Conservation (phyloP, 768 basidiomycete genomes). For the Collybia nuda region DNA sequence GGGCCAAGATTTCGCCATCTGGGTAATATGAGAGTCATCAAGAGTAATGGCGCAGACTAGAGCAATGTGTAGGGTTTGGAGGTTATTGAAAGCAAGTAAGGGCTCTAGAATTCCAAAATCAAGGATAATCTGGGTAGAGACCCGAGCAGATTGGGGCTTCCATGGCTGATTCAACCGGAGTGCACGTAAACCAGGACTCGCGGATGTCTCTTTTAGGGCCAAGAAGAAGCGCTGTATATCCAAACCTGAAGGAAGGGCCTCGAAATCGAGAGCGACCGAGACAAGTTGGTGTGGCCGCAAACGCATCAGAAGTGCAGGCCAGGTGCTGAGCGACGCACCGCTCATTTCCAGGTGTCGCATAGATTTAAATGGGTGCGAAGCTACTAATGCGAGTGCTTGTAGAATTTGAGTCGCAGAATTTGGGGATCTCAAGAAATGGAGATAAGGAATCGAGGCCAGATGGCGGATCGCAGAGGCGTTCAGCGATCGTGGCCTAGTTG, state of each 20-base stretch:
- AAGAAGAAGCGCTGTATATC: slow-evolving; percentile 1
- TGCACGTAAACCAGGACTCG: neutral
- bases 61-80: slow-evolving; percentile 1
- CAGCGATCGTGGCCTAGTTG: neutral
- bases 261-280: neutral
- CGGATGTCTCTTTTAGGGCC: neutral
- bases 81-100: neutral
- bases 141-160: neutral
- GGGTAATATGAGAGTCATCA: neutral
- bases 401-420: neutral
- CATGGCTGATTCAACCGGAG: neutral
- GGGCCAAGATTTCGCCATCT: slow-evolving; percentile 1
- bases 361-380: neutral
- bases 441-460: slow-evolving; percentile 2
- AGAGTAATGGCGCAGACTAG: neutral
- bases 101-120: neutral
- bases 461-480: neutral
- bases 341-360: neutral
- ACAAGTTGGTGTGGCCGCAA: neutral
- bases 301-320: neutral
- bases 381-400: neutral
- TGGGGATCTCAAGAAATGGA: neutral
- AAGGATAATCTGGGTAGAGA: neutral
- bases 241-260: neutral
- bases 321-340: neutral